Evolutionary conservation across 2,329 filamentous ascomycete genomes (phyloP).

Genomic region (Neonectria sp.): DNA sequence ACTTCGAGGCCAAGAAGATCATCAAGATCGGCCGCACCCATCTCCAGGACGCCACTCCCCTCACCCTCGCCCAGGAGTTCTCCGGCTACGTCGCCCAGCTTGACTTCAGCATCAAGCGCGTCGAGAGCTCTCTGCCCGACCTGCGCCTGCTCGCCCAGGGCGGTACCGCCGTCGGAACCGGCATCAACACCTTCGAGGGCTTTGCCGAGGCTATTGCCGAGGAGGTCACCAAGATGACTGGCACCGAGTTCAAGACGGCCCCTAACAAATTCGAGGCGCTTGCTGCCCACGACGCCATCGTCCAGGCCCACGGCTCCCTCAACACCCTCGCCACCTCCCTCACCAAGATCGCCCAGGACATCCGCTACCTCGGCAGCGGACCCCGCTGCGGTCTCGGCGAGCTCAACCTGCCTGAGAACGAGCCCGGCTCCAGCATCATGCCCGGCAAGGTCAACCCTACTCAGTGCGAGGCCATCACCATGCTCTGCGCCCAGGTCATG

Average conservation of each 20-base stretch:
- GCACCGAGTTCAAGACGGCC: slow-evolving; percentile 93
- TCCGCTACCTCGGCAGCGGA: slow-evolving; percentile 95
- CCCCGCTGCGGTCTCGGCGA: slow-evolving; percentile 97
- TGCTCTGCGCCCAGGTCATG: slow-evolving; percentile 98
- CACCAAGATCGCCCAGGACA: slow-evolving; percentile 98
- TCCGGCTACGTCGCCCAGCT: slow-evolving; percentile 97
- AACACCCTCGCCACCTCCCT: slow-evolving; percentile 94
- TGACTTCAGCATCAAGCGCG: slow-evolving; percentile 80
- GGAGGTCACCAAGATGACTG: slow-evolving; percentile 93
- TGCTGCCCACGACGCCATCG: slow-evolving; percentile 94
- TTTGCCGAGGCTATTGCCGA: slow-evolving; percentile 94
- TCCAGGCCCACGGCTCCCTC: slow-evolving; percentile 92
- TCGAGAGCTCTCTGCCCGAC: slow-evolving; percentile 86
- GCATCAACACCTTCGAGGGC: slow-evolving; percentile 96
- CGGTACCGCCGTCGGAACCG: slow-evolving; percentile 96
- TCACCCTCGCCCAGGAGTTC: slow-evolving; percentile 97
- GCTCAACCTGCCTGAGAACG: slow-evolving; percentile 94
- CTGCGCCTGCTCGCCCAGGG: slow-evolving; percentile 92
- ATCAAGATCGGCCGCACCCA: slow-evolving; percentile 99
- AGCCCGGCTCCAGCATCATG: slow-evolving; percentile 98
- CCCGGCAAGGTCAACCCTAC: slow-evolving; percentile 99
- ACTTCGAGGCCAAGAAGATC: slow-evolving; percentile 87
- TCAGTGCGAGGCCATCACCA: slow-evolving; percentile 97
- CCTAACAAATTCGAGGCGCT: slow-evolving; percentile 99
- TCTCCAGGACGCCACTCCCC: slow-evolving; percentile 95